Evolutionary conservation across 495 filamentous ascomycete species (phyloP), one percentile per base, ranked within the genome.

Genomic region (Thermothielavioides terrestris): DNA sequence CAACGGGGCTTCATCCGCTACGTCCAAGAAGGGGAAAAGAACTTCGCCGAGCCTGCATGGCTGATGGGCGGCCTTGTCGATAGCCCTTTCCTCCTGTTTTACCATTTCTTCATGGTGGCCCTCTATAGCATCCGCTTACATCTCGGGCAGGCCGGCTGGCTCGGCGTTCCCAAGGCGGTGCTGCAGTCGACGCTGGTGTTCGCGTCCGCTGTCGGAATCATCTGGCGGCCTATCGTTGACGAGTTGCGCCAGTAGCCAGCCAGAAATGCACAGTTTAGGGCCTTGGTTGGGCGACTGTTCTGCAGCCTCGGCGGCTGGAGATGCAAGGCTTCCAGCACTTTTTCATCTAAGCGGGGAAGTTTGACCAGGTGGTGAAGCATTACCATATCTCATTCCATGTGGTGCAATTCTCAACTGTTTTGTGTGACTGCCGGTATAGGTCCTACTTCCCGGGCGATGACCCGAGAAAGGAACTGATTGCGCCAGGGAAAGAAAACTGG

Each of bases 211-310:
- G 15, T 54, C 21, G 4, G 18, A 15, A 50, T 57, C 18, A 50
- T 57, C 32, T 57, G 55, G 55, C 39, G 30, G 35, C 46, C 55
- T 15, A 45, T 54, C 22, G 23, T 50, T 2, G 38, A 54, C 11
- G 55, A 57, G 50, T 41, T 57, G 55, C 37, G 27, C 32, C 35
- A 14, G 15, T 57, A 36, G 32, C 28, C 30, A 28, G 48, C 42
- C 27, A 26, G 31, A 20, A 32, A 17, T 26, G n/a, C n/a, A n/a
- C 8, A 6, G 37, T 25, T 3, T 39, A n/a, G n/a, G n/a, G 3
- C 14, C 10, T 12, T 14, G 8, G 17, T 21, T 39, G 37, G 37
- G 11, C 14, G 8, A 14, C 22, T 6, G 2, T 14, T 2, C 37
- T 39, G 37, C 37, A 14, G 18, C 37, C 6, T 10, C 1, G 18